Base-by-base conservation (phyloP, 352 stramenopile genomes). In the Peronospora farinosa region DNA sequence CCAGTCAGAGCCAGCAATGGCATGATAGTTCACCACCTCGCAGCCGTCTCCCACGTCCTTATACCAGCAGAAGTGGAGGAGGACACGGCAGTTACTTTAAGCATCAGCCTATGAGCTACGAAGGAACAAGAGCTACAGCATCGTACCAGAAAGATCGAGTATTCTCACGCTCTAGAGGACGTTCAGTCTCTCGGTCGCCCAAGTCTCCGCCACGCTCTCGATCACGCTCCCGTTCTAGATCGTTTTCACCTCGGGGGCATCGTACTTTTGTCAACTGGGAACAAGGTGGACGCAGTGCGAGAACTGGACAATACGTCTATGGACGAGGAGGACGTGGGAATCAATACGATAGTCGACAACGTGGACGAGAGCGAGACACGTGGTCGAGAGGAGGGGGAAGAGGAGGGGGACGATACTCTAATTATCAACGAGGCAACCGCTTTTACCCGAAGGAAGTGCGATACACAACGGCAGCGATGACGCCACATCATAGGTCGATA, bases 191-290 rank as follows among this genome's bases (percentile, higher is more conserved):
- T 16, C 72, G 74, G 8, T 51, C 67, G 5, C 51, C 57, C 11
- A 57, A 57, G 28, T 67, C 54, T 1, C 54, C 58, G 23, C 48
- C 21, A 13, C 66, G 75, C n/a, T 87, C 55, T 9, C 57, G 66
- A 8, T 83, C 74, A 0, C 67, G 78, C 2, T 86, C 74, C 1
- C 63, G 69, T 11, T 86, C 74, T 1, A 67, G 78, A 7, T 89
- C 78, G 5, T 74, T 82, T 39, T 87, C 74, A 1, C 77, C 77
- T 27, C 62, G 65, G 37, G 64, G 72, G 0, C 72, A 78, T 31
- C 77, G 73, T 11, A 74, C 72, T 15, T 77, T 77, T 27, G 51
- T 51, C 43, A 69, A 68, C 12, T 65, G 69, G 45, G 63, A 71
- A 35, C 68, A 66, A 27, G 39, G 54, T 25, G 57, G 63, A 37